Evolutionary conservation across 805 yeast genomes (phyloP).

Genomic region (Candida germanica): DNA sequence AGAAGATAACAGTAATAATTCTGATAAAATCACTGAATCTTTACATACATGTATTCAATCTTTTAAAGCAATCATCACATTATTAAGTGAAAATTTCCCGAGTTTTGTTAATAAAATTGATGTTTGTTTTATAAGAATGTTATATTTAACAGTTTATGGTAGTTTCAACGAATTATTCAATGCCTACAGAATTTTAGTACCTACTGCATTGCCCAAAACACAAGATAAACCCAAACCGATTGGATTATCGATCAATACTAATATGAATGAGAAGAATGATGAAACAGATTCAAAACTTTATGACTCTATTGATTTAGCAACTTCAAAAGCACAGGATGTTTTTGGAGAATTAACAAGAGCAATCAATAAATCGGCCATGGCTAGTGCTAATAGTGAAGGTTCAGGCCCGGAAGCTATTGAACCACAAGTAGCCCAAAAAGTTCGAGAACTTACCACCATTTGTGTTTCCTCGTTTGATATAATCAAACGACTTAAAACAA

Average conservation of each 20-base stretch:
- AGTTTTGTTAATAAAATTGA: conserved; percentile 56
- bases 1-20: conserved; percentile 31
- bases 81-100: conserved; percentile 46
- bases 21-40: conserved; percentile 27
- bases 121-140: conserved; percentile 60
- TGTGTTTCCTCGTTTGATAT: conserved; percentile 82
- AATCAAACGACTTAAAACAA: conserved; percentile 59
- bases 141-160: conserved; percentile 58
- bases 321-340: conserved; percentile 70
- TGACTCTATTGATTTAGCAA: conserved; percentile 59
- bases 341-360: conserved; percentile 70
- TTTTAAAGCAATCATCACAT: conserved; percentile 50
- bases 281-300: conserved; percentile 68
- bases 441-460: conserved; percentile 72
- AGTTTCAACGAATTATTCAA: conserved; percentile 66
- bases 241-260: conserved; percentile 21
- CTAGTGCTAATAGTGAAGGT: conserved; percentile 29
- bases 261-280: conserved; percentile 22
- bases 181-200: conserved; percentile 50
- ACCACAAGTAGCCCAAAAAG: conserved; percentile 54
- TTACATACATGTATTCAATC: conserved; percentile 38
- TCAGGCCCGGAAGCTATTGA: conserved; percentile 16
- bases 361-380: conserved; percentile 61
- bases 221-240: conserved; percentile 7
- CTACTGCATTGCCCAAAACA: conserved; percentile 11